Evolutionary conservation across 192 early-diverging fungal species (phyloP), one percentile per base, ranked within the genome.

Genomic region (Borealophlyctis nickersoniae): DNA sequence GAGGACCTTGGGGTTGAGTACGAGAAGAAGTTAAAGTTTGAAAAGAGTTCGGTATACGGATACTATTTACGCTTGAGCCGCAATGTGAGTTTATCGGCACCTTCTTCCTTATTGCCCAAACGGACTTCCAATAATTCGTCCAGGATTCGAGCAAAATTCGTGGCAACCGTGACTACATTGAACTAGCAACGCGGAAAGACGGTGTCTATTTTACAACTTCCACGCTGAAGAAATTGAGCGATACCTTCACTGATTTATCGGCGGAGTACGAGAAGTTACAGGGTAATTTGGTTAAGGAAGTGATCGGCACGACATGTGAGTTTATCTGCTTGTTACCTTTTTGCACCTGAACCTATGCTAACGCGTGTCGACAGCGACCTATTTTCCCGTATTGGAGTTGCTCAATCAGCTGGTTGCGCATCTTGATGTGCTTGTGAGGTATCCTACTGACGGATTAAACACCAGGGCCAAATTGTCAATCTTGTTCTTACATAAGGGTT

Each of bases 21-120:
- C 16, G 87, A 90, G 29, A 93, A 93, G 58, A 92, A 91, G 65
- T 78, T 96, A 23, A 95, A 95, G 72, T 81, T 97, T 66, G 96
- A 98, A 54, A 88, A 92, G 48, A 88, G 88, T 67, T 62, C 80
- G 19, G 71, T 87, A 22, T 91, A 89, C 51, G 96, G 96, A 28
- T 82, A 94, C 77, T 90, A 92, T 67, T 77, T 98, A 55, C 77
- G 94, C 7, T 76, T 98, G 11, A 83, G 86, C 31, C 76, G 90
- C 57, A 78, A 73, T 27, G 88, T 83, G 75, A 76, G 13, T 53
- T 53, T 24, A 9, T 27, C 35, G 22, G 24, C 13, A 49, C 0
- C 34, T 2, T 2, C 1, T 67, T 34, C 58, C 55, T 13, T 5
- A 29, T 33, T 1, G 2, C 1, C 22, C 58, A 29, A n/a, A 59